Conservation (phyloP, 352 stramenopile genomes). For the Phytopythium delawarense region DNA sequence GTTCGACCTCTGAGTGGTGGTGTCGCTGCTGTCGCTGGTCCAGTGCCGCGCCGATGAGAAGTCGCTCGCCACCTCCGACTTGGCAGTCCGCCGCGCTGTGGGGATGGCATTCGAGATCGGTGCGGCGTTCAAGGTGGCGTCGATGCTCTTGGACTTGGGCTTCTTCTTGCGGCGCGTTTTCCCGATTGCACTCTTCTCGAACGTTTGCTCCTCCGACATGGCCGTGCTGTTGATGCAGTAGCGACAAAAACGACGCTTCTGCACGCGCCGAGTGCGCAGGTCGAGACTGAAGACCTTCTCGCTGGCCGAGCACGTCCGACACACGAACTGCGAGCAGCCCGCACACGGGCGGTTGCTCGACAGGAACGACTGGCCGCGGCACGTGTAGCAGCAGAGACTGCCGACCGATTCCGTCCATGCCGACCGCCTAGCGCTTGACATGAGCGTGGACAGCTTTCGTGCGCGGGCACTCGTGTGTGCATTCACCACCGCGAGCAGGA, state of each 20-base stretch:
- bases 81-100: neutral
- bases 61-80: neutral
- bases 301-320: constrained; percentile 41
- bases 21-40: neutral
- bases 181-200: constrained; percentile 27
- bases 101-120: neutral
- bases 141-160: constrained; percentile 11
- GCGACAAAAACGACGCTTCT: constrained; percentile 41
- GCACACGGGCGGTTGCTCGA: constrained; percentile 35
- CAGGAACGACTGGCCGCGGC: constrained; percentile 34
- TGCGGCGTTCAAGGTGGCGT: constrained; percentile 3
- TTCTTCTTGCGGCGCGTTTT: constrained; percentile 6
- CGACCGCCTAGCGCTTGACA: constrained; percentile 11
- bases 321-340: constrained; percentile 43
- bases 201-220: constrained; percentile 23
- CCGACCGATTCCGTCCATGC: neutral
- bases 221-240: constrained; percentile 39
- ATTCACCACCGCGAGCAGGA: constrained; percentile 29
- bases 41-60: constrained; percentile 9
- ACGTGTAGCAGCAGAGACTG: constrained; percentile 29
- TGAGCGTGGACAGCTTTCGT: constrained; percentile 37
- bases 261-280: constrained; percentile 25
- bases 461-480: constrained; percentile 33
- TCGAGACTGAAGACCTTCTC: constrained; percentile 44
- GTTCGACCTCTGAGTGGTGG: neutral